Evolutionary conservation across 1,139 yeast species (phyloP).

Genomic region (Nakaseomyces glabratus): DNA sequence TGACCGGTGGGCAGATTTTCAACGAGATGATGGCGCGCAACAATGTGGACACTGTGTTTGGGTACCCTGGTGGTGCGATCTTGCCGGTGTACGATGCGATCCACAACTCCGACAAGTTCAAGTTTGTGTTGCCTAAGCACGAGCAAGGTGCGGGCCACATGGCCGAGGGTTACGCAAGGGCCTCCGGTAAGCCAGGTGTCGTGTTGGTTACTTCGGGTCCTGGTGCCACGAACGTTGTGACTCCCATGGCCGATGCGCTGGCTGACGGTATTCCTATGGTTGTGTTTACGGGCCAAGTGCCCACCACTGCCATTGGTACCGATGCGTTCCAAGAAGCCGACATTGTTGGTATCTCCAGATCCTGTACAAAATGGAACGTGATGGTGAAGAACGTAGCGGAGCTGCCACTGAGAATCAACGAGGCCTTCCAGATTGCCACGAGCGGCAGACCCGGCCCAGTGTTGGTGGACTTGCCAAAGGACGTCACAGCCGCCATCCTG

Average conservation of each 20-base stretch:
- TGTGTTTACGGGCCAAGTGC: slow-evolving; percentile 97
- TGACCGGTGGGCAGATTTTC: slow-evolving; percentile 95
- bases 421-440: slow-evolving; percentile 94
- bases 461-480: slow-evolving; percentile 93
- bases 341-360: slow-evolving; percentile 89
- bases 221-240: slow-evolving; percentile 94
- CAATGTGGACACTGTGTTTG: slow-evolving; percentile 87
- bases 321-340: slow-evolving; percentile 99
- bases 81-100: slow-evolving; percentile 96
- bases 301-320: slow-evolving; percentile 91
- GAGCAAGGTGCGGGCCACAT: slow-evolving; percentile 99
- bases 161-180: slow-evolving; percentile 99
- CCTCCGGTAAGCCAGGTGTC: slow-evolving; percentile 94
- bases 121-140: slow-evolving; percentile 88
- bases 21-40: slow-evolving; percentile 98
- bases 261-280: slow-evolving; percentile 97
- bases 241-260: slow-evolving; percentile 96
- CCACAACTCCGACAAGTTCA: slow-evolving; percentile 79
- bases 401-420: slow-evolving; percentile 89
- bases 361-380: slow-evolving; percentile 98
- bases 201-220: slow-evolving; percentile 97
- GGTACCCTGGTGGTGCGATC: slow-evolving; percentile 98
- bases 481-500: slow-evolving; percentile 87
- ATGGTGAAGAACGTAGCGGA: slow-evolving; percentile 95
- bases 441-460: slow-evolving; percentile 98